A percentile compares a stretch with the other conserved stretches of the same genome.
Evolutionary conservation across 1,284 basidiomycete species (phyloP).

Genomic region (Hypsizygus ulmarius): DNA sequence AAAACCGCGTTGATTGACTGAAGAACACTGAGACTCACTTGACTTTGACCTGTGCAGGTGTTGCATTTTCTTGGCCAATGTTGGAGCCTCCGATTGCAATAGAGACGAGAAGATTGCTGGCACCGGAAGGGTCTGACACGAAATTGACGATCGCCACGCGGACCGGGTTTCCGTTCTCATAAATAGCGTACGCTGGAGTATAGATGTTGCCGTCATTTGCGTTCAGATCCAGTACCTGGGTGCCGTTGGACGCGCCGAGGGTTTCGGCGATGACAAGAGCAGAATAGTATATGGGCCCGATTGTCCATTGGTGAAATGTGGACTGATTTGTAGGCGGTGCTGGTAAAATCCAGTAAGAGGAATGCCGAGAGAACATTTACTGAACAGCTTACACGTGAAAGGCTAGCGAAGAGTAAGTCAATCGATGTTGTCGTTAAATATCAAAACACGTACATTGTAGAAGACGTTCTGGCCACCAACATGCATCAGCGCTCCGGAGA

Average conservation of each 20-base stretch:
- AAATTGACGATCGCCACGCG: slow-evolving; percentile 72
- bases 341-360: slow-evolving; percentile 14
- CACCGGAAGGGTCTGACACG: slow-evolving; percentile 50
- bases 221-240: slow-evolving; percentile 60
- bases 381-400: no score
- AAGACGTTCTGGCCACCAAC: slow-evolving; percentile 66
- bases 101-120: slow-evolving; percentile 45
- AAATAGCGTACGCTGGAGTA: slow-evolving; percentile 73
- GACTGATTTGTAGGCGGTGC: slow-evolving; percentile 63
- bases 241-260: slow-evolving; percentile 56
- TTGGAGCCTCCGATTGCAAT: slow-evolving; percentile 42
- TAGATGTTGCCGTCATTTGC: slow-evolving; percentile 47
- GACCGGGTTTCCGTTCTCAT: slow-evolving; percentile 55
- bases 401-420: no score
- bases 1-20: background rate
- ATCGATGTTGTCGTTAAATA: no score
- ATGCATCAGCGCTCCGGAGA: slow-evolving; percentile 57
- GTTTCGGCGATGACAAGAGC: slow-evolving; percentile 67
- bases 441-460: slow-evolving; percentile 52
- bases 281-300: slow-evolving; percentile 69
- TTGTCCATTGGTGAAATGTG: slow-evolving; percentile 56
- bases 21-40: slow-evolving; percentile 39
- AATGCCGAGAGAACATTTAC: background rate
- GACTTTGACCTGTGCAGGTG: slow-evolving; percentile 47
- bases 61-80: slow-evolving; percentile 31